Evolutionary conservation across 305 asterid species (phyloP).

Genomic region (Plantago coronopus): DNA sequence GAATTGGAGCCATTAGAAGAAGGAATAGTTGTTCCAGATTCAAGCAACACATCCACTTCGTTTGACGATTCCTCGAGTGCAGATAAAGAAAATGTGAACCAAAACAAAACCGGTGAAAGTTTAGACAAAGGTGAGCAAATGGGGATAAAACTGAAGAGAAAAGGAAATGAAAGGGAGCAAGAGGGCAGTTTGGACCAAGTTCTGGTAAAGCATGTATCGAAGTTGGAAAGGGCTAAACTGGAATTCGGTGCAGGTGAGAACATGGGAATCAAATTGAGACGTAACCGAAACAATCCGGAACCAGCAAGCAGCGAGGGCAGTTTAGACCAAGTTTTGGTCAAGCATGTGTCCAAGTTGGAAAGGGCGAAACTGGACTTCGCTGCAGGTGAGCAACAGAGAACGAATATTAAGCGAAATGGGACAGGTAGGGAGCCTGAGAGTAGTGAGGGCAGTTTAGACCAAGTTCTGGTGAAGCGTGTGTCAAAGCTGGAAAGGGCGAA

Average conservation of each 20-base stretch:
- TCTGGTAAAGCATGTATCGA: slow-evolving; percentile 53
- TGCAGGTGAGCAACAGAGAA: slow-evolving; percentile 10
- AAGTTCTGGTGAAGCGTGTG: slow-evolving; percentile 55
- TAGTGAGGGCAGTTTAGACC: slow-evolving; percentile 55
- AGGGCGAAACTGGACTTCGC: slow-evolving; percentile 13
- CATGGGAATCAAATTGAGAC: slow-evolving; percentile 30
- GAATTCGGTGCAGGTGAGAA: slow-evolving; percentile 3
- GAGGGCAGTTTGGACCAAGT: slow-evolving; percentile 66
- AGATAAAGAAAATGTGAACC: slow-evolving; percentile 53
- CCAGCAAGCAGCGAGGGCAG: slow-evolving; percentile 36
- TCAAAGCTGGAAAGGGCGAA: slow-evolving; percentile 47
- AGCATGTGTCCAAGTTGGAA: slow-evolving; percentile 43
- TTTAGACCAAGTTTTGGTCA: slow-evolving; percentile 69
- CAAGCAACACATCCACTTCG: slow-evolving; percentile 9
- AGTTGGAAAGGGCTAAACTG: slow-evolving; percentile 40
- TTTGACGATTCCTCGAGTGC: slow-evolving; percentile 2
- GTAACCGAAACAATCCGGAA: slow-evolving; percentile 27
- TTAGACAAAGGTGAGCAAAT: slow-evolving; percentile 50
- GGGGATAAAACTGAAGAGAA: slow-evolving; percentile 33
- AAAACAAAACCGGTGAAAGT: slow-evolving; percentile 44
- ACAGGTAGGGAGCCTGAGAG: slow-evolving; percentile 25
- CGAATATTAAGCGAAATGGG: slow-evolving; percentile 34
- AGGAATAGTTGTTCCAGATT: neutral
- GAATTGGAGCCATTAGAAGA: slow-evolving; percentile 21
- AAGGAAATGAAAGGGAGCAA: slow-evolving; percentile 25